A percentile compares a stretch with the other conserved stretches of the same genome.
phyloP scores from a whole-genome alignment of 768 basidiomycete species.

The Leccinum incarnatum region DNA sequence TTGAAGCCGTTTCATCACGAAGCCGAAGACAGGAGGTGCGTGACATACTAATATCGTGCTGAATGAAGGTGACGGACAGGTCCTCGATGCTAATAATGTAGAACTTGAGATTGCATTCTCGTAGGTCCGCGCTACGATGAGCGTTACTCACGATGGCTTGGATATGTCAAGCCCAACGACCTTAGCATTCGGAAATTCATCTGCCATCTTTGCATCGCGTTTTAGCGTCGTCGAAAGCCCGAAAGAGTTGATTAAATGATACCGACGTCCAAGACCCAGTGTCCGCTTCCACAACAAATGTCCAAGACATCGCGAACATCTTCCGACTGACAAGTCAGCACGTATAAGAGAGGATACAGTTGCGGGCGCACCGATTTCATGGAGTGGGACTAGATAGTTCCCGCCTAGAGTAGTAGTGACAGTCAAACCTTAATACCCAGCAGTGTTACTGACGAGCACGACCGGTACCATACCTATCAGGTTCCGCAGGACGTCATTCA shows the following conservation, averaged over 20 bases:
- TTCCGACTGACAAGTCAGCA: not conserved
- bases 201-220: not conserved
- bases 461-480: not conserved
- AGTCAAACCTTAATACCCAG: no score
- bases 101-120: not conserved
- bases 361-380: not conserved
- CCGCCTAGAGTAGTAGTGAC: not conserved
- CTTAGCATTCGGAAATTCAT: conserved; percentile 1
- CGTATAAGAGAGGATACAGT: not conserved
- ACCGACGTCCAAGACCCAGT: conserved; percentile 8
- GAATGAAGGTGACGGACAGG: not conserved
- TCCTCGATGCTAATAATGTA: not conserved
- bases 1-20: not conserved
- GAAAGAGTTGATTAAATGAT: not conserved
- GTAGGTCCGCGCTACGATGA: not conserved
- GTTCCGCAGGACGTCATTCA: not conserved
- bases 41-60: conserved; percentile 3
- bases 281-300: conserved; percentile 7
- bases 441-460: not conserved
- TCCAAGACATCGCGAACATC: conserved; percentile 5
- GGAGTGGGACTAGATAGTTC: conserved; percentile 1
- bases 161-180: conserved; percentile 5
- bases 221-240: not conserved
- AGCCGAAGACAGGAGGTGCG: not conserved
- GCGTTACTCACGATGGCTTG: not conserved